Percentiles rank a stretch among this genome's conserved stretches.
These are phyloP conservation scores for Globisporangium radiosum DNA, from an alignment of 352 stramenopile genomes.

Conservation along the genomic window DNA sequence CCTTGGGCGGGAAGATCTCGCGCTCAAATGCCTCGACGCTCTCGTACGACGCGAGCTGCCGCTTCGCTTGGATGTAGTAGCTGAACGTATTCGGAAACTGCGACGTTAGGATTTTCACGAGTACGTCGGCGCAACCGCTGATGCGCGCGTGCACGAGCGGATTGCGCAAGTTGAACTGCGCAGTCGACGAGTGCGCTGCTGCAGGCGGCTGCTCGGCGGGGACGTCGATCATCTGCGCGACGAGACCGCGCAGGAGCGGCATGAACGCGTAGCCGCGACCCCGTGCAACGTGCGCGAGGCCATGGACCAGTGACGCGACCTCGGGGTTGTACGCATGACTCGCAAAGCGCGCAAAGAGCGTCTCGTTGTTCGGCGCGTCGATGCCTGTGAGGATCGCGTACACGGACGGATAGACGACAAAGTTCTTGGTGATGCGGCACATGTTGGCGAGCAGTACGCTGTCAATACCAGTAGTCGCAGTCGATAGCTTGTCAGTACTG, in stretches of 20 bases:
- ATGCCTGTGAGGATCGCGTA: slow-evolving; percentile 45
- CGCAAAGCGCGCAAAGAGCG: slow-evolving; percentile 40
- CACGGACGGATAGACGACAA: slow-evolving; percentile 57
- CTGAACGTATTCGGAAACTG: slow-evolving; percentile 75
- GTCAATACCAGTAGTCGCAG: slow-evolving; percentile 21
- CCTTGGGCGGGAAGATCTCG: slow-evolving; percentile 53
- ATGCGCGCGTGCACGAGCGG: slow-evolving; percentile 43
- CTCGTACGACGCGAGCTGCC: slow-evolving; percentile 69
- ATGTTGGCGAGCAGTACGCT: slow-evolving; percentile 58
- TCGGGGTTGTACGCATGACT: slow-evolving; percentile 57
- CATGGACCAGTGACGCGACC: slow-evolving; percentile 51
- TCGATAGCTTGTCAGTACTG: background rate
- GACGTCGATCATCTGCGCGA: slow-evolving; percentile 38
- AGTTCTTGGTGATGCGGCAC: slow-evolving; percentile 65
- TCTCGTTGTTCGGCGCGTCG: slow-evolving; percentile 23
- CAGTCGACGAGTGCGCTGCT: slow-evolving; percentile 32
- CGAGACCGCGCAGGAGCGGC: slow-evolving; percentile 44
- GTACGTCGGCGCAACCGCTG: slow-evolving; percentile 59
- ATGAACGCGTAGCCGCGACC: slow-evolving; percentile 33
- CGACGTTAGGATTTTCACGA: slow-evolving; percentile 55
- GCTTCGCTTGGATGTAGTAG: slow-evolving; percentile 61
- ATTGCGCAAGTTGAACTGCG: slow-evolving; percentile 32
- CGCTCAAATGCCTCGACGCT: slow-evolving; percentile 63
- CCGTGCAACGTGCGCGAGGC: slow-evolving; percentile 57
- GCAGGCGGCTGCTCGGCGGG: slow-evolving; percentile 17